Conservation (phyloP, 257 asterid species). For the Przewalskia tangutica region DNA sequence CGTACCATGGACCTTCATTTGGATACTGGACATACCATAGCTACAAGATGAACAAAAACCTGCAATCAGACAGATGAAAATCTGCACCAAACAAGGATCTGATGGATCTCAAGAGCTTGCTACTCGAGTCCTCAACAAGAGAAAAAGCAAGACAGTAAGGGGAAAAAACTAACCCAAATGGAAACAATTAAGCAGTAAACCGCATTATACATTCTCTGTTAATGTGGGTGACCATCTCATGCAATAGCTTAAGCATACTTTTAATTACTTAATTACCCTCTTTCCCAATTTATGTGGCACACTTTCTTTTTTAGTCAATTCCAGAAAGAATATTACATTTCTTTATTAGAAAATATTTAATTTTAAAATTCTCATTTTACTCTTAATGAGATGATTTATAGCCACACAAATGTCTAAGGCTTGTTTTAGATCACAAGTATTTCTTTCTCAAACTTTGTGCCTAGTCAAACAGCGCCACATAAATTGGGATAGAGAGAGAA, state of each 20-base stretch:
- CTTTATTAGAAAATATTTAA: not conserved
- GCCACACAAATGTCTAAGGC: not conserved
- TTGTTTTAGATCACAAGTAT: not conserved
- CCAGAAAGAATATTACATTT: not conserved
- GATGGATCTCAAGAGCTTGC: not conserved
- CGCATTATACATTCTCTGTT: not conserved
- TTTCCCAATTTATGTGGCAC: not conserved
- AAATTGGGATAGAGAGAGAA: not conserved
- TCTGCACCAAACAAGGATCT: not conserved
- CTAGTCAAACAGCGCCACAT: not conserved
- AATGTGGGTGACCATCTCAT: not conserved
- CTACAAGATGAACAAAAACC: slow-evolving; percentile 32
- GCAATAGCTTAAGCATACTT: not conserved
- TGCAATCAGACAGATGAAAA: slow-evolving; percentile 2
- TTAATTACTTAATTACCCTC: not conserved
- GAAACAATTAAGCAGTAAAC: not conserved
- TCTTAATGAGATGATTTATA: not conserved
- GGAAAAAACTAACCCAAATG: not conserved
- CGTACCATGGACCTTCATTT: slow-evolving; percentile 96
- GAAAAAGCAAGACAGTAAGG: not conserved
- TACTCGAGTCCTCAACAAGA: not conserved
- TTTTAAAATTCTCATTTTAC: not conserved
- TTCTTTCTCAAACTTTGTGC: not conserved
- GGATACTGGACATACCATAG: slow-evolving; percentile 96
- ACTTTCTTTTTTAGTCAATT: not conserved